phyloP scores from a whole-genome alignment of 768 basidiomycete genomes.

The Lentinula lateritia region DNA sequence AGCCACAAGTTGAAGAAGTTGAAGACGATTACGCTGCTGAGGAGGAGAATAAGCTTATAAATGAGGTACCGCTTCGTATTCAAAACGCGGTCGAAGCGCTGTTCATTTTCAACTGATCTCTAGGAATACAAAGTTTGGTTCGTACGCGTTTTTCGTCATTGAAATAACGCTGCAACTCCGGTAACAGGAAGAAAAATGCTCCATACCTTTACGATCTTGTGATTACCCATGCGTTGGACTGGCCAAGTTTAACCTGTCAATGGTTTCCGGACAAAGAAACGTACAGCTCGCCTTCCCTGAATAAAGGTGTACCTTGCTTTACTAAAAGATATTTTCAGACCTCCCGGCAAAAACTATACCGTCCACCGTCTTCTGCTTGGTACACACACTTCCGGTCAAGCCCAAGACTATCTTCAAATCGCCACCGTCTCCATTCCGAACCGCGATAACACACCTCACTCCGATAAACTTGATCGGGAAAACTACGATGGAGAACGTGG shows the following conservation, averaged over 20 bases:
- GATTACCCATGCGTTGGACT: conserved; percentile 95
- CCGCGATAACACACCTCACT: conserved; percentile 58
- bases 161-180: background rate
- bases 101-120: conserved; percentile 3
- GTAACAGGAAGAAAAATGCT: conserved; percentile 87
- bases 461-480: conserved; percentile 71
- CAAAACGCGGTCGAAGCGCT: conserved; percentile 8
- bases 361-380: conserved; percentile 92
- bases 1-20: conserved; percentile 56
- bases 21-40: conserved; percentile 80
- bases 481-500: conserved; percentile 91
- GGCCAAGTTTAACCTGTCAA: conserved; percentile 97
- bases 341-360: conserved; percentile 89
- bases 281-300: conserved; percentile 30
- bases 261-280: conserved; percentile 98
- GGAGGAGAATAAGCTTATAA: conserved; percentile 85
- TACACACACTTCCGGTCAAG: conserved; percentile 94
- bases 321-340: conserved; percentile 39
- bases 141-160: conserved; percentile 7
- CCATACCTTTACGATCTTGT: conserved; percentile 98
- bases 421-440: conserved; percentile 92
- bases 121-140: conserved; percentile 88
- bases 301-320: background rate
- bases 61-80: conserved; percentile 54
- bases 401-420: conserved; percentile 93